A percentile compares a stretch with the other conserved stretches of the same genome.
Conservation (phyloP, 805 yeast genomes). For the Myxozyma sirexii region DNA sequence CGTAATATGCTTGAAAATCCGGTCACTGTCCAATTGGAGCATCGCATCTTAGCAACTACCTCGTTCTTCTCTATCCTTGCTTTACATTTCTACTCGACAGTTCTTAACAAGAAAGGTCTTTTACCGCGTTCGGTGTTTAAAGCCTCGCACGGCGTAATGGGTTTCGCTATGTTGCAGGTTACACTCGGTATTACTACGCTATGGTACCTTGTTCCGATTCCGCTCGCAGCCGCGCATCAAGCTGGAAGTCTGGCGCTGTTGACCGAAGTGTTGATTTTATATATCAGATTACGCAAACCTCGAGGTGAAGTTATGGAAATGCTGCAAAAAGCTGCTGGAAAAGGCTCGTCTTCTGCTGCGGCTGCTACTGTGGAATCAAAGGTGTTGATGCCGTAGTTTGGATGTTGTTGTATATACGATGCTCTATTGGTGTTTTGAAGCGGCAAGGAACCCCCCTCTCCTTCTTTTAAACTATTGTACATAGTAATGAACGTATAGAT, state of each 20-base stretch:
- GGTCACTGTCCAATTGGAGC: constrained; percentile 89
- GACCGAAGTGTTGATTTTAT: constrained; percentile 71
- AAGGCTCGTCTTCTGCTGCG: background rate
- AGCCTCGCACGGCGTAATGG: constrained; percentile 71
- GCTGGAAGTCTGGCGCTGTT: constrained; percentile 92
- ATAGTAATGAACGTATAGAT: background rate
- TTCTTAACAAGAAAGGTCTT: constrained; percentile 34
- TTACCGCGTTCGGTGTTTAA: constrained; percentile 62
- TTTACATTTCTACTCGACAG: constrained; percentile 54
- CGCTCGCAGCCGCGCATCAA: constrained; percentile 93
- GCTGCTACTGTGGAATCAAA: background rate
- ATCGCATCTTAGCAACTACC: constrained; percentile 79
- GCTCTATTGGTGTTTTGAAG: background rate
- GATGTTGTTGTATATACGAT: background rate
- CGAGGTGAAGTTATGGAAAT: constrained; percentile 9
- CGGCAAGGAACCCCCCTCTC: background rate
- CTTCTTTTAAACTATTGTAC: background rate
- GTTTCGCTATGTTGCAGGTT: constrained; percentile 80
- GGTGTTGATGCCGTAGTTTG: constrained; percentile 5
- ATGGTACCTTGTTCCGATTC: constrained; percentile 85
- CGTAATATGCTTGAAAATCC: constrained; percentile 94
- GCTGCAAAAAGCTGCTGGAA: background rate
- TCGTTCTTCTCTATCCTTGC: constrained; percentile 60
- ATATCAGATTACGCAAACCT: constrained; percentile 50
- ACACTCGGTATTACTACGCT: constrained; percentile 84